These are phyloP conservation scores for Talaromyces sp. DNA, from an alignment of 2,329 filamentous ascomycete genomes.

Conservation along the genomic window DNA sequence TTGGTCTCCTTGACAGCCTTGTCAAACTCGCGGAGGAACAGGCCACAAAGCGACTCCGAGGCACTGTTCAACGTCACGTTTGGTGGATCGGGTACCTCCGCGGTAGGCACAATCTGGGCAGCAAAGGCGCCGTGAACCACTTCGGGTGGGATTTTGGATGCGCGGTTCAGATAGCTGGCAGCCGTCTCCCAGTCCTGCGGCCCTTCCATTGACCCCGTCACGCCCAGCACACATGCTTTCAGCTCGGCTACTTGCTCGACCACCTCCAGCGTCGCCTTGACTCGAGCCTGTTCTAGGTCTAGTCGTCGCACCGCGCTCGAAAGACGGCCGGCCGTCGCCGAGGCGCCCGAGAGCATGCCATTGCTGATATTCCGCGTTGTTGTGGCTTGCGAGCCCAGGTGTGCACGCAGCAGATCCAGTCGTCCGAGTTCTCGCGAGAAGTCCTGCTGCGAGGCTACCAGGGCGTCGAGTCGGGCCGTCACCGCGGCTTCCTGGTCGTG, in stretches of 20 bases:
- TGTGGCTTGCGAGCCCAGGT: constrained; percentile 80
- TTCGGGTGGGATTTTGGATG: constrained; percentile 70
- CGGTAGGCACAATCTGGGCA: constrained; percentile 85
- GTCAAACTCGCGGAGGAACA: constrained; percentile 94
- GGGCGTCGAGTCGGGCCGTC: constrained; percentile 66
- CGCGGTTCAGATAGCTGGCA: constrained; percentile 79
- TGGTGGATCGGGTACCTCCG: constrained; percentile 90
- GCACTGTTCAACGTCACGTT: constrained; percentile 81
- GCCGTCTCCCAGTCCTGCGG: constrained; percentile 98
- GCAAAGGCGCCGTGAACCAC: constrained; percentile 84
- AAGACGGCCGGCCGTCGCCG: constrained; percentile 77
- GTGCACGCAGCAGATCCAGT: constrained; percentile 82
- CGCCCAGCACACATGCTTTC: constrained; percentile 91
- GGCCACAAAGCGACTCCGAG: constrained; percentile 78
- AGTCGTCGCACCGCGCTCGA: constrained; percentile 81
- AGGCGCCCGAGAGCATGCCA: constrained; percentile 83
- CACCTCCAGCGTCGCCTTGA: constrained; percentile 83
- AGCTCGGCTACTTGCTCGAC: constrained; percentile 96
- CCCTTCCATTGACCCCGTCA: constrained; percentile 93
- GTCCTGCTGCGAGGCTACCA: constrained; percentile 79
- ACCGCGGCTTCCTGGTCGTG: constrained; percentile 71
- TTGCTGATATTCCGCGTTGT: constrained; percentile 78
- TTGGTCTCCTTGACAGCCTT: constrained; percentile 84
- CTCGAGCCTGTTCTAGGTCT: constrained; percentile 84
- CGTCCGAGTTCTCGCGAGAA: constrained; percentile 80